Percentiles rank a stretch among this genome's conserved stretches.
These are phyloP conservation scores for Rusavskia elegans DNA, from an alignment of 495 filamentous ascomycete species.

Conservation along the genomic window DNA sequence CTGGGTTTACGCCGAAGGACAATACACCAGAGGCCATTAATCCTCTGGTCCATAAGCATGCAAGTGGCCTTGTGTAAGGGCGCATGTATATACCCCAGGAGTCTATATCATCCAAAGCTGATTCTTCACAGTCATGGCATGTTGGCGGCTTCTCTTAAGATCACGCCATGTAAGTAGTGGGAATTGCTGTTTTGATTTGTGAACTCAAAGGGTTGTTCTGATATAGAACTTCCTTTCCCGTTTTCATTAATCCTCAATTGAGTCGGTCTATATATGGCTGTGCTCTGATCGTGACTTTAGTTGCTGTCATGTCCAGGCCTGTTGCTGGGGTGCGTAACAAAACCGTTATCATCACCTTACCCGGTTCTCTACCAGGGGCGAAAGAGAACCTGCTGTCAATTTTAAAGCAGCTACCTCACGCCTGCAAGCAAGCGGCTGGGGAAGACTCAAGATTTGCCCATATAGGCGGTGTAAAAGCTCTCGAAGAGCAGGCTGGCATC, in stretches of 20 bases:
- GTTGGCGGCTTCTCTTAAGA: conserved; percentile 65
- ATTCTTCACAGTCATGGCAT: conserved; percentile 57
- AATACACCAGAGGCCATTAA: conserved; percentile 80
- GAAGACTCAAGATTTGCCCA: conserved; percentile 69
- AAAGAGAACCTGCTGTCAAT: conserved; percentile 86
- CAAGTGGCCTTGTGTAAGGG: conserved; percentile 68
- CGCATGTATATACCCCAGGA: background rate
- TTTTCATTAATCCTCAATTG: too few relatives aligned
- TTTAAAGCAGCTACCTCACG: conserved; percentile 83
- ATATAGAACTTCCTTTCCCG: too few relatives aligned
- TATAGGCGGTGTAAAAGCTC: conserved; percentile 59
- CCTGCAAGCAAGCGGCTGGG: conserved; percentile 77
- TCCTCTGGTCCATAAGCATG: conserved; percentile 70
- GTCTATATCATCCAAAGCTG: too few relatives aligned
- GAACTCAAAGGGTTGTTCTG: too few relatives aligned
- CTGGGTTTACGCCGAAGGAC: conserved; percentile 83
- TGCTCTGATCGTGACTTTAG: conserved; percentile 22
- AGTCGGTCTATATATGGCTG: conserved; percentile 7
- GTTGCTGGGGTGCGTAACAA: conserved; percentile 78
- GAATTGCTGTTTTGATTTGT: background rate
- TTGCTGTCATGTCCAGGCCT: conserved; percentile 94
- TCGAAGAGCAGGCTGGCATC: conserved; percentile 73
- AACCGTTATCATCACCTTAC: conserved; percentile 77
- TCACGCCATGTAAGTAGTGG: conserved; percentile 67
- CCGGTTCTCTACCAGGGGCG: conserved; percentile 93